Percentiles rank a stretch among this genome's conserved stretches.
These are phyloP conservation scores for Paramecium sexaurelia DNA, from an alignment of 73 alveolate species.

Conservation along the genomic window DNA sequence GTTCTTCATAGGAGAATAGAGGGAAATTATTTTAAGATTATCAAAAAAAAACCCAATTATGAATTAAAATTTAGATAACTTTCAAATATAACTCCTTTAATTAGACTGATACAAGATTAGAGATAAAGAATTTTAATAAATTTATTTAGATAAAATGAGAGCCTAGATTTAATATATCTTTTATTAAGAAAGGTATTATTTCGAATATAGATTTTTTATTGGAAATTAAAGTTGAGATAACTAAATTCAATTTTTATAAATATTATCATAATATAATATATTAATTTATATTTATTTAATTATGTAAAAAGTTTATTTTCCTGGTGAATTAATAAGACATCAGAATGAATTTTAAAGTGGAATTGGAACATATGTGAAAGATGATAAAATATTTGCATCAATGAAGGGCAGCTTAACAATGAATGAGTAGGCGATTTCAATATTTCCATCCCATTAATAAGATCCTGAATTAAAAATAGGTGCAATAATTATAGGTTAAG, in stretches of 20 bases:
- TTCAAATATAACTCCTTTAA: too few species aligned
- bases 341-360: constrained; percentile 31
- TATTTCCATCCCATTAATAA: constrained; percentile 27
- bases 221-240: constrained; percentile 36
- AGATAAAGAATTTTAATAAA: too few species aligned
- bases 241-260: not conserved
- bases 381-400: constrained; percentile 65
- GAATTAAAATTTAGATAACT: too few species aligned
- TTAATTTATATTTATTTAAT: not conserved
- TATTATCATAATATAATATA: too few species aligned
- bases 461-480: constrained; percentile 56
- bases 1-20: too few species aligned
- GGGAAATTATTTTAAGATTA: too few species aligned
- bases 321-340: constrained; percentile 34
- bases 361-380: constrained; percentile 13
- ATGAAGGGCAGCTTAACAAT: constrained; percentile 34
- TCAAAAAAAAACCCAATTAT: too few species aligned
- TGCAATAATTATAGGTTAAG: not conserved
- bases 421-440: constrained; percentile 22
- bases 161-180: not conserved
- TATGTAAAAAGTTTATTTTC: constrained; percentile 37
- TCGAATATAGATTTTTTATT: not conserved
- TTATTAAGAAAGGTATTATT: not conserved
- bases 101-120: too few species aligned
- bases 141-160: not conserved